A percentile compares a stretch with the other conserved stretches of the same genome.
phyloP scores from a whole-genome alignment of 2,329 filamentous ascomycete species.

The Verticillium dahliae region DNA sequence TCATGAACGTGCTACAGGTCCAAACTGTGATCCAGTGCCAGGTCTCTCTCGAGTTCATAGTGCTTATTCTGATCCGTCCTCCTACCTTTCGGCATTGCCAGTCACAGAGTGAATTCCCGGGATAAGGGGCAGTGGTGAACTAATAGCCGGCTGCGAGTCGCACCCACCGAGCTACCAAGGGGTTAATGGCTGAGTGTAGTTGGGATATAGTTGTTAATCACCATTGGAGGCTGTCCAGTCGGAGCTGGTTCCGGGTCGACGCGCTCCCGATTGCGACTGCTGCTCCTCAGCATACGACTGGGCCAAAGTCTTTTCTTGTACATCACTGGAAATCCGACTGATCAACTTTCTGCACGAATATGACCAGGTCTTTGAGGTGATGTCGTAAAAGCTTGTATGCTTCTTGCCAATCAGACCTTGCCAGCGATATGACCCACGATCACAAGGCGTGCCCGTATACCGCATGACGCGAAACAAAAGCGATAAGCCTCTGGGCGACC shows the following conservation, averaged over 20 bases:
- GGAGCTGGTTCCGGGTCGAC: neutral
- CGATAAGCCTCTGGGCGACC: too few relatives aligned
- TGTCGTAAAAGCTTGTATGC: slow-evolving; percentile 1
- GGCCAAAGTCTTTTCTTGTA: slow-evolving; percentile 5
- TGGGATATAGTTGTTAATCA: neutral
- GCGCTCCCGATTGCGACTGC: neutral
- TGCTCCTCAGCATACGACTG: slow-evolving; percentile 9
- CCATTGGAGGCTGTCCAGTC: neutral
- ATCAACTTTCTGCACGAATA: slow-evolving; percentile 3
- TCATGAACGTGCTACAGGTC: neutral
- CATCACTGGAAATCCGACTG: slow-evolving; percentile 5
- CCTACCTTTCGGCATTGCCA: neutral
- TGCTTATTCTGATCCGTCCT: neutral
- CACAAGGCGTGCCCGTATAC: neutral
- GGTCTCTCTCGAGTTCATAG: neutral
- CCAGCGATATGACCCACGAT: slow-evolving; percentile 4
- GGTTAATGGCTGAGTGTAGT: neutral
- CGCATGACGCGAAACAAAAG: too few relatives aligned
- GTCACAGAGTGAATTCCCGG: neutral
- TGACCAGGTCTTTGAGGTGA: slow-evolving; percentile 4
- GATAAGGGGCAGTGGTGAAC: neutral
- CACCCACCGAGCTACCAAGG: too few relatives aligned
- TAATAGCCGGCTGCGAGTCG: neutral
- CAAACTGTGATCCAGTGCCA: neutral
- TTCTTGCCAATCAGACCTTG: neutral